Evolutionary conservation across 2,329 filamentous ascomycete genomes (phyloP).

Genomic region (Pseudogymnoascus sp.): DNA sequence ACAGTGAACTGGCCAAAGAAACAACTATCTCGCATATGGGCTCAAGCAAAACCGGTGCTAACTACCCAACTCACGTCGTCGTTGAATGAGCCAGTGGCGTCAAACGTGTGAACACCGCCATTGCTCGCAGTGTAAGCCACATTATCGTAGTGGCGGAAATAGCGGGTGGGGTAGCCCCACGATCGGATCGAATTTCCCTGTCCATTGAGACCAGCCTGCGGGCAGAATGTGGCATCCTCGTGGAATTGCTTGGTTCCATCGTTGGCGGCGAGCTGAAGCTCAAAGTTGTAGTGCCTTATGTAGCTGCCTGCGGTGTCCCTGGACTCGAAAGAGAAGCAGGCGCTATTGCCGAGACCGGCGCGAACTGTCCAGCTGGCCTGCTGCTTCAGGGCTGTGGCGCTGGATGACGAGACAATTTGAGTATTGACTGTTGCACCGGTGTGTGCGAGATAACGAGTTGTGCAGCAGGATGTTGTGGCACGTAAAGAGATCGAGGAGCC

Average conservation of each 20-base stretch:
- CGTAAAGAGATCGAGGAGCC: conserved; percentile 47
- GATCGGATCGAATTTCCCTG: conserved; percentile 45
- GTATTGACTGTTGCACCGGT: conserved; percentile 43
- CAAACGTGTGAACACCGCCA: conserved; percentile 49
- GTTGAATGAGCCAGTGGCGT: conserved; percentile 41
- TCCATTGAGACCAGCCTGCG: conserved; percentile 43
- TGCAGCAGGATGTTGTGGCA: conserved; percentile 47
- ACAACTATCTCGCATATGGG: background rate
- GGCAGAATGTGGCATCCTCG: conserved; percentile 58
- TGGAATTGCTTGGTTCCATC: conserved; percentile 49
- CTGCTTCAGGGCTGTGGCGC: conserved; percentile 41
- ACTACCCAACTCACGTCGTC: conserved; percentile 48
- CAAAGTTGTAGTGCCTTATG: conserved; percentile 49
- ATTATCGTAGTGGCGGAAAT: conserved; percentile 46
- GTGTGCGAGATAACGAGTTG: conserved; percentile 48
- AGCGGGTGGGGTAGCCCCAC: conserved; percentile 55
- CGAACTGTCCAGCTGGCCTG: conserved; percentile 47
- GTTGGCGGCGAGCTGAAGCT: conserved; percentile 40
- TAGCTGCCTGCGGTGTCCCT: conserved; percentile 50
- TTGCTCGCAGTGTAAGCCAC: conserved; percentile 43
- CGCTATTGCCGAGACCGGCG: conserved; percentile 47
- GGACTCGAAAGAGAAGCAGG: conserved; percentile 55
- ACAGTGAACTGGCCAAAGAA: background rate
- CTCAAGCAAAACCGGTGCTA: conserved; percentile 37
- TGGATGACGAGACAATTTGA: conserved; percentile 46